A percentile compares a stretch with the other conserved stretches of the same genome.
phyloP scores from a whole-genome alignment of 1,139 yeast species.

The Torulaspora globosa region DNA sequence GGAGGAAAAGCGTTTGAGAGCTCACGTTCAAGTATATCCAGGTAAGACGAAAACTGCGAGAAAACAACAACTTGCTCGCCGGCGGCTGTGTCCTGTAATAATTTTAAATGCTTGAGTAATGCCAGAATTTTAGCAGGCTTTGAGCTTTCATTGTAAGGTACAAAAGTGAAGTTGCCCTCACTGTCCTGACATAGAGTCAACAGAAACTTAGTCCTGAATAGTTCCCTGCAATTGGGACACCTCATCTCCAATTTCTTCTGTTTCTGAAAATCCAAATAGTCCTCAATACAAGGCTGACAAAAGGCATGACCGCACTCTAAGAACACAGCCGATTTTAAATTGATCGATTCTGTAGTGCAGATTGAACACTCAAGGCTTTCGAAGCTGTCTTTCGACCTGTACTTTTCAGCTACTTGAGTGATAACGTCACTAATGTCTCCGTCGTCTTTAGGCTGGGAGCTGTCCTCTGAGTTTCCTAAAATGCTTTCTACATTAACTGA shows the following conservation, averaged over 20 bases:
- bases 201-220: slow-evolving; percentile 23
- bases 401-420: slow-evolving; percentile 36
- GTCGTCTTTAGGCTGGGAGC: slow-evolving; percentile 5
- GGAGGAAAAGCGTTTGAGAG: slow-evolving; percentile 34
- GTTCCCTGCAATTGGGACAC: slow-evolving; percentile 58
- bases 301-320: slow-evolving; percentile 82
- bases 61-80: slow-evolving; percentile 80
- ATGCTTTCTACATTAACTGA: slow-evolving; percentile 13
- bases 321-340: slow-evolving; percentile 51
- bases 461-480: slow-evolving; percentile 6
- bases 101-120: slow-evolving; percentile 54
- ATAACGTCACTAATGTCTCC: slow-evolving; percentile 36
- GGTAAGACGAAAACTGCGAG: slow-evolving; percentile 82
- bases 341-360: slow-evolving; percentile 66
- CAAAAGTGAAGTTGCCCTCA: slow-evolving; percentile 15
- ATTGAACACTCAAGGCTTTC: slow-evolving; percentile 74
- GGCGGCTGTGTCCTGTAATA: slow-evolving; percentile 50
- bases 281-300: slow-evolving; percentile 69
- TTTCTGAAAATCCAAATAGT: slow-evolving; percentile 51
- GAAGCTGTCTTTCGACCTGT: slow-evolving; percentile 35
- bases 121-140: slow-evolving; percentile 76
- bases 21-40: slow-evolving; percentile 70
- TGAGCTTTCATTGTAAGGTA: slow-evolving; percentile 27
- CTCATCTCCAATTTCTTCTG: slow-evolving; percentile 29
- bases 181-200: slow-evolving; percentile 21